Evolutionary conservation across 345 rosid genomes (phyloP), one percentile per base, ranked within the genome.

Genomic region (Eucalyptus guilfoylei): DNA sequence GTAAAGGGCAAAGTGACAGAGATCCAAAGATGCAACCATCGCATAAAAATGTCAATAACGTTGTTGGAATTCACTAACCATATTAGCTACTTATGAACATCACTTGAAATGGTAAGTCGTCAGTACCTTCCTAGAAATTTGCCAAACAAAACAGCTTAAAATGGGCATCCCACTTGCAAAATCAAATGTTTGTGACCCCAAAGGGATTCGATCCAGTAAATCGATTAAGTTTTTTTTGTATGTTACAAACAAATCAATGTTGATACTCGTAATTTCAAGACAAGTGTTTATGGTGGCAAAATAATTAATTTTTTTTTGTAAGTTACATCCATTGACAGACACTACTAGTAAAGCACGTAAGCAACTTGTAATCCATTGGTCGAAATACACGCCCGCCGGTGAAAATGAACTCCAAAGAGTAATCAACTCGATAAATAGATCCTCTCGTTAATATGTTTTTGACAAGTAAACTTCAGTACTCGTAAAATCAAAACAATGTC

Each of bases 201-300:
- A 0, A 8, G 58, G 26, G 58, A 52, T 52, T 52, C 58, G 8
- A 52, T 52, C 4, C 0, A 2, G 58, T 19, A 52, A 19, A 52
- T 52, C 0, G 24, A 52, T 52, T 52, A 19, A 52, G 5, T 52
- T 52, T 52, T 52, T 7, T 19, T 52, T 8, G 26, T 52, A 52
- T 19, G 24, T 52, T 19, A 52, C 9, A 52, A 5, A 52, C 26
- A 19, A 52, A 21, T 52, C 58, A 19, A 52, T 0, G 11, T 52
- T 21, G 58, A 52, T 52, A 4, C 58, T 8, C 11, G 5, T 21
- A 52, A 52, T 21, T 52, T 52, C 58, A 0, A 52, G 58, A 52
- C 58, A 52, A 21, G 0, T 21, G 11, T 8, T 52, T 52, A 52
- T 52, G 58, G 0, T 52, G 0, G 2, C 0, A 19, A 52, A 52